phyloP scores from a whole-genome alignment of 108 stramenopile species.

The Nitzschia sp. region DNA sequence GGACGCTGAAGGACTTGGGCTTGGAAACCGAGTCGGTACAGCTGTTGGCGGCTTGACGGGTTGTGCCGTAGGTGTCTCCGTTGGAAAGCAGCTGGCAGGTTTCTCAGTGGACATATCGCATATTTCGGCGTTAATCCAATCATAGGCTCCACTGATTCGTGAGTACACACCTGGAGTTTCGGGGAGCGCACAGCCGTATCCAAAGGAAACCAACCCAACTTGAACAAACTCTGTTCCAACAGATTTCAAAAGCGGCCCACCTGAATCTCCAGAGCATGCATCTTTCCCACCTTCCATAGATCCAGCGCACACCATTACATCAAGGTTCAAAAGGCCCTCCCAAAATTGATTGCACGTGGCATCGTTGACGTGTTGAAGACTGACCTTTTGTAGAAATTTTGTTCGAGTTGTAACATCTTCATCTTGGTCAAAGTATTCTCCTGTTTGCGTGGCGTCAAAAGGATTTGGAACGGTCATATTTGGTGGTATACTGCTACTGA shows the following conservation, averaged over 20 bases:
- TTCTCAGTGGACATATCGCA: conserved; percentile 28
- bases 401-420: neutral
- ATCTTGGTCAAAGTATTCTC: neutral
- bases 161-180: conserved; percentile 35
- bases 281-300: conserved; percentile 13
- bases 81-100: conserved; percentile 11
- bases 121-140: conserved; percentile 37
- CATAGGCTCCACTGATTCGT: conserved; percentile 17
- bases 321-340: conserved; percentile 13
- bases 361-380: conserved; percentile 4
- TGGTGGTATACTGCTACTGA: neutral
- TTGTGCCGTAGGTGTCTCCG: neutral
- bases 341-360: conserved; percentile 19
- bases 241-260: conserved; percentile 25
- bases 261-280: conserved; percentile 37
- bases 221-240: conserved; percentile 12
- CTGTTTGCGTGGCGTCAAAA: neutral
- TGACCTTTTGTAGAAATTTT: conserved; percentile 20
- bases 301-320: conserved; percentile 38
- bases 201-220: conserved; percentile 42
- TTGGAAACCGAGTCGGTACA: neutral
- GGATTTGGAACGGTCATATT: neutral
- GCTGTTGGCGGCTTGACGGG: neutral
- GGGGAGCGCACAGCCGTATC: conserved; percentile 19
- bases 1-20: neutral